phyloP scores from a whole-genome alignment of 768 basidiomycete genomes.

The Trichaptum fuscoviolaceum region DNA sequence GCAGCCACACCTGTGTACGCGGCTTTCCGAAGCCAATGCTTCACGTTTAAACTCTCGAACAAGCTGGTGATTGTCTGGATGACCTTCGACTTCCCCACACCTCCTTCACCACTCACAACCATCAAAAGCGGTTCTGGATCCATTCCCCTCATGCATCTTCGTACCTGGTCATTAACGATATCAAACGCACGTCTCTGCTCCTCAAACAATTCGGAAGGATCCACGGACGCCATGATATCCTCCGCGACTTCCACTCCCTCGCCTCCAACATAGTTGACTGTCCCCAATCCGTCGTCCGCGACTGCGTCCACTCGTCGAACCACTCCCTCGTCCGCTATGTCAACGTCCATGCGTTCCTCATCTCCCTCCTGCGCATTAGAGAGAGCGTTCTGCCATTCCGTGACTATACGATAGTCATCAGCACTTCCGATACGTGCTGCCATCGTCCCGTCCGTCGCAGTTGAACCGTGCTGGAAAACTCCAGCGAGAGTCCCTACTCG shows the following conservation, averaged over 20 bases:
- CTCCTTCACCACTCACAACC: conserved; percentile 36
- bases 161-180: conserved; percentile 26
- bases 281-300: background rate
- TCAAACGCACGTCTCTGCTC: conserved; percentile 33
- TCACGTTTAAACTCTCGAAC: conserved; percentile 19
- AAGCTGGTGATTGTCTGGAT: conserved; percentile 33
- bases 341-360: too few relatives aligned
- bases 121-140: conserved; percentile 28
- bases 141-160: conserved; percentile 11
- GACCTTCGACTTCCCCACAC: conserved; percentile 38
- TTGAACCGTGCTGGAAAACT: background rate
- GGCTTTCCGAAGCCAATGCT: conserved; percentile 25
- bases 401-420: background rate
- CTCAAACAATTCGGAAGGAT: conserved; percentile 17
- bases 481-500: background rate
- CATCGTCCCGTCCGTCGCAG: too few relatives aligned
- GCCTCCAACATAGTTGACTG: background rate
- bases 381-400: background rate
- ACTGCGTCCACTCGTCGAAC: too few relatives aligned
- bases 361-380: too few relatives aligned
- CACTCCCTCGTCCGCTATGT: background rate
- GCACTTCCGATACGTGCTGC: background rate
- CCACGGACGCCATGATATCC: conserved; percentile 6
- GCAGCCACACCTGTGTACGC: conserved; percentile 38
- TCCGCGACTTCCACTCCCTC: background rate